A percentile compares a stretch with the other conserved stretches of the same genome.
Evolutionary conservation across 768 basidiomycete species (phyloP).

Genomic region (Amanita phalloides): DNA sequence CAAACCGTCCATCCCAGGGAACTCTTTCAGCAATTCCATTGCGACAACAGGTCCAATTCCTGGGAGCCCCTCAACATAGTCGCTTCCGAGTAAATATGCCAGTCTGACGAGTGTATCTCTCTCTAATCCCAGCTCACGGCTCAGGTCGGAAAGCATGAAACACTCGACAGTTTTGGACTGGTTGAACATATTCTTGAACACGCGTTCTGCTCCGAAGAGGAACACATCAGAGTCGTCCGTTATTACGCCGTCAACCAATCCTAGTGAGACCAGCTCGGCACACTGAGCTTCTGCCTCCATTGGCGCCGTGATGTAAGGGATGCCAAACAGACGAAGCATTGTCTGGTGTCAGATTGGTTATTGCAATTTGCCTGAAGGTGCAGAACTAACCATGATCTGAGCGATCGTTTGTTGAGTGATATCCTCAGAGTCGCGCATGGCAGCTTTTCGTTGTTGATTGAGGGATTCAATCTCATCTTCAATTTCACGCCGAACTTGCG

Average conservation of each 20-base stretch:
- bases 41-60: slow-evolving; percentile 94
- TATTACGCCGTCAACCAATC: slow-evolving; percentile 93
- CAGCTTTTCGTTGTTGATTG: slow-evolving; percentile 76
- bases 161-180: slow-evolving; percentile 98
- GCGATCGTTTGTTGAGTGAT: slow-evolving; percentile 91
- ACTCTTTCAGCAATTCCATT: slow-evolving; percentile 92
- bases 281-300: slow-evolving; percentile 99
- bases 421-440: slow-evolving; percentile 91
- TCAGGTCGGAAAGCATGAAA: slow-evolving; percentile 76
- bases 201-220: slow-evolving; percentile 90
- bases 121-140: slow-evolving; percentile 78
- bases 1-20: slow-evolving; percentile 77
- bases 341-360: slow-evolving; percentile 34
- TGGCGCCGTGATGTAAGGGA: slow-evolving; percentile 96
- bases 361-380: neutral
- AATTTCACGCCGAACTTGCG: slow-evolving; percentile 77
- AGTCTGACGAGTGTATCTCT: slow-evolving; percentile 79
- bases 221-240: slow-evolving; percentile 99
- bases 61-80: slow-evolving; percentile 88
- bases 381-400: slow-evolving; percentile 55
- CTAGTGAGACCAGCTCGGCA: slow-evolving; percentile 76
- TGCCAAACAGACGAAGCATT: slow-evolving; percentile 89
- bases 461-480: slow-evolving; percentile 82
- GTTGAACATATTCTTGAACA: slow-evolving; percentile 99
- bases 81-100: slow-evolving; percentile 92